Conservation (phyloP, 768 basidiomycete genomes). For the Coprinellus micaceus region DNA sequence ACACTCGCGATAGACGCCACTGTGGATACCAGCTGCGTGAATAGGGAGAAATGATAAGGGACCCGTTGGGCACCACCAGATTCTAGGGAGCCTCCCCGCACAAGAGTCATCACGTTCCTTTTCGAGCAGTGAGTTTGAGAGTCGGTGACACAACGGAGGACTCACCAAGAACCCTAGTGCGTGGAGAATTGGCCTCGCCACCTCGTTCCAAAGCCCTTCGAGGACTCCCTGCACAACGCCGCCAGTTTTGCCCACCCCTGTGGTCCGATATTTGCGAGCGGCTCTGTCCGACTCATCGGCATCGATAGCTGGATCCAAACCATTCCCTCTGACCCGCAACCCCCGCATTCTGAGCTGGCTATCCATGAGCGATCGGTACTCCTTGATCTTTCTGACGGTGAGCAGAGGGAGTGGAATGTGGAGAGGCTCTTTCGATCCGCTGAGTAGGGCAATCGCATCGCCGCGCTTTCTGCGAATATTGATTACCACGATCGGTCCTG, state of each 20-base stretch:
- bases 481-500: constrained; percentile 18
- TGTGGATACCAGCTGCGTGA: constrained; percentile 34
- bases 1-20: neutral
- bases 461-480: constrained; percentile 16
- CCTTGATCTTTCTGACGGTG: neutral
- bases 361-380: too few species aligned
- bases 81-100: neutral
- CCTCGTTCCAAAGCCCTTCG: neutral
- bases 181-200: neutral
- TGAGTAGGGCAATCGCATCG: constrained; percentile 17
- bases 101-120: neutral
- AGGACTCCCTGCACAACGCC: too few species aligned
- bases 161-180: neutral
- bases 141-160: neutral
- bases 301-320: neutral
- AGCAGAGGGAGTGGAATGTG: constrained; percentile 10
- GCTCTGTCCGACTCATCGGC: too few species aligned
- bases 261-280: too few species aligned
- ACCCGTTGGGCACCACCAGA: constrained; percentile 25
- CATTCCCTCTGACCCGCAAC: too few species aligned
- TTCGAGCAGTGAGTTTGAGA: neutral
- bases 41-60: constrained; percentile 31
- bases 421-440: constrained; percentile 1
- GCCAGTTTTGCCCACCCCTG: too few species aligned
- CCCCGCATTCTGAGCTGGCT: too few species aligned